These are phyloP conservation scores for Boletellus sp. DNA, from an alignment of 1,284 basidiomycete species.

Conservation along the genomic window DNA sequence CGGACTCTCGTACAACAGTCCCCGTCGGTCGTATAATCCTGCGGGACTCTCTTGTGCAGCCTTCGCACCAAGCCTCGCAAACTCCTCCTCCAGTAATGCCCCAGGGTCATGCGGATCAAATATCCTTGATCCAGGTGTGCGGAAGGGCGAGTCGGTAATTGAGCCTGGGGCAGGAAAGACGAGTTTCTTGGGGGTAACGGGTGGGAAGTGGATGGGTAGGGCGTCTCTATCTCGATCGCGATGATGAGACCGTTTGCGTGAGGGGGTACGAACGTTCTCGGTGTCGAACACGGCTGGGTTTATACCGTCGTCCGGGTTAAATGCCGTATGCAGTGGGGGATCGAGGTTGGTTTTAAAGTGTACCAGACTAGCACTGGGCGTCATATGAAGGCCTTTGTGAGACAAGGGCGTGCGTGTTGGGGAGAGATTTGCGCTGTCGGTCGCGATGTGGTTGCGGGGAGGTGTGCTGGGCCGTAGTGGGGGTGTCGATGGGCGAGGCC, in stretches of 20 bases:
- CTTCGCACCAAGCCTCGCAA: constrained; percentile 46
- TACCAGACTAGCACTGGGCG: constrained; percentile 56
- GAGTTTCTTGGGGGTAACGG: constrained; percentile 57
- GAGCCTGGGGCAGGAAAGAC: constrained; percentile 39
- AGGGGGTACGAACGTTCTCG: constrained; percentile 52
- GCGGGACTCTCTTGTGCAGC: constrained; percentile 51
- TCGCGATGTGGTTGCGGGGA: constrained; percentile 30
- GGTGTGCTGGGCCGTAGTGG: constrained; percentile 27
- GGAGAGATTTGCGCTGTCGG: constrained; percentile 41
- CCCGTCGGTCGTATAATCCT: constrained; percentile 51
- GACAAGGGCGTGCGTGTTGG: constrained; percentile 63
- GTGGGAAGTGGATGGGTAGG: constrained; percentile 34
- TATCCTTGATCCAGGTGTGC: constrained; percentile 53
- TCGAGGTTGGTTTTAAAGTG: constrained; percentile 63
- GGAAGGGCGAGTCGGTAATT: constrained; percentile 47
- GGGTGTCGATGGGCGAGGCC: constrained; percentile 33
- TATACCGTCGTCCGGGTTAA: constrained; percentile 35
- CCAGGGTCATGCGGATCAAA: constrained; percentile 69
- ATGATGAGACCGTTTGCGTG: constrained; percentile 42
- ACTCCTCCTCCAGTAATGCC: constrained; percentile 61
- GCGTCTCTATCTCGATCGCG: constrained; percentile 27
- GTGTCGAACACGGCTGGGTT: constrained; percentile 36
- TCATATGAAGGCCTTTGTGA: constrained; percentile 64
- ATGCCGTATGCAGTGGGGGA: constrained; percentile 50
- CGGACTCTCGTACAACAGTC: constrained; percentile 61